Evolutionary conservation across 805 yeast genomes (phyloP), one percentile per base, ranked within the genome.

Genomic region (Lipomyces yamanashiensis): DNA sequence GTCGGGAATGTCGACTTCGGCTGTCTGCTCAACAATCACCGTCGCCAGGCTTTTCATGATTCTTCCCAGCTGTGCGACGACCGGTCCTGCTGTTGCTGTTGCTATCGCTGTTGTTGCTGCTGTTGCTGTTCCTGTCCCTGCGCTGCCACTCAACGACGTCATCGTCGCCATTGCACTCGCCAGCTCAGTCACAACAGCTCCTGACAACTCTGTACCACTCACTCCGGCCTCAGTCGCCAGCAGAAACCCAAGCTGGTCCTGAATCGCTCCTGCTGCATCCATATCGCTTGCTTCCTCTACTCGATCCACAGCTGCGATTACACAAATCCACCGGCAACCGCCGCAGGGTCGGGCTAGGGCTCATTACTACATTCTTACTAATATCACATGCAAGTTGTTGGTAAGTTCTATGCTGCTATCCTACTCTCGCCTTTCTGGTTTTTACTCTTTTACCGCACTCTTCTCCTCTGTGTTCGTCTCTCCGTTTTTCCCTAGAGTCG

Each of bases 1-100:
- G 54, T 64, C 68, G 21, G 68, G 67, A 9, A 65, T 63, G 19
- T 62, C 68, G 34, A 63, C 67, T 23, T 63, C 67, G 33, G 61
- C 34, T 6, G 63, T 59, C 58, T 65, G 63, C 49, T 45, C 45
- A 34, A 59, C 57, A 33, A 65, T 49, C 36, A 63, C 68, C 13
- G 54, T 21, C 49, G 65, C 65, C 33, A 64, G 54, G 9, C 58
- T 44, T 19, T 54, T 47, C 19, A 53, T 10, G 33, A 61, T 52
- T 37, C 67, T 54, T 7, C 56, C 44, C 21, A 64, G 40, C 58
- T 64, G 66, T 3, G 62, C 28, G 10, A 52, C 34, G 8, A 49
- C 45, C 23, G 64, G 62, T 47, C 56, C 40, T n/a, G 58, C 6
- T 21, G 41, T 10, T 7, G n/a, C 50, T 33, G 54, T 21, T 7